phyloP scores from a whole-genome alignment of 768 basidiomycete species.

The Xerocomus brunneocitrinus region DNA sequence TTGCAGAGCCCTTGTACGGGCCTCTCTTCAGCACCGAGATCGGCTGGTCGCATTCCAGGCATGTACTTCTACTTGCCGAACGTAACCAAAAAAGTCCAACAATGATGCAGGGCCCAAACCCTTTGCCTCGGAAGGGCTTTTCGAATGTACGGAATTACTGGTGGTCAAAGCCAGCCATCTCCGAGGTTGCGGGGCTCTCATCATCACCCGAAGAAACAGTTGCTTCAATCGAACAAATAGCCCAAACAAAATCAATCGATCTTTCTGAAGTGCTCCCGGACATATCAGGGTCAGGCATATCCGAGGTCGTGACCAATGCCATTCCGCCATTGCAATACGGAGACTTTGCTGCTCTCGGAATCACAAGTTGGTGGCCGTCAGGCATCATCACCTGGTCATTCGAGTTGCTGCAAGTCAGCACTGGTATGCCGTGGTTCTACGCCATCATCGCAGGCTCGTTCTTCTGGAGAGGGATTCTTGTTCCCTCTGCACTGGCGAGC shows the following conservation, averaged over 20 bases:
- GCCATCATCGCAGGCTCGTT: conserved; percentile 67
- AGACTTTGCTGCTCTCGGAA: conserved; percentile 64
- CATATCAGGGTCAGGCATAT: conserved; percentile 8
- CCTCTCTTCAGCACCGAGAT: conserved; percentile 7
- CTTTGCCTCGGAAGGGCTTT: conserved; percentile 10
- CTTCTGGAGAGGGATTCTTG: conserved; percentile 53
- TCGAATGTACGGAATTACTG: conserved; percentile 27
- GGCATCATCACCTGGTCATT: conserved; percentile 59
- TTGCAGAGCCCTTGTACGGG: conserved; percentile 14
- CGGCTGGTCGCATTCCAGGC: conserved; percentile 17
- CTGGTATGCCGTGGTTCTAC: conserved; percentile 79
- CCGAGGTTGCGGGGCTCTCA: not conserved
- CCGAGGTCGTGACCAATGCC: conserved; percentile 22
- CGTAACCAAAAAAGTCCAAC: not conserved
- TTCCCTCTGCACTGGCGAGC: conserved; percentile 57
- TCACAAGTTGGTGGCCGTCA: conserved; percentile 62
- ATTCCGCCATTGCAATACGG: conserved; percentile 60
- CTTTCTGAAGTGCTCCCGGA: conserved; percentile 10
- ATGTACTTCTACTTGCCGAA: conserved; percentile 3
- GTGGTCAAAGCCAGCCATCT: conserved; percentile 27
- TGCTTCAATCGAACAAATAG: not conserved
- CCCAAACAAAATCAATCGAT: not conserved
- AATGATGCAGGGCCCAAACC: conserved; percentile 3
- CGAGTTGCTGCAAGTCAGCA: conserved; percentile 64
- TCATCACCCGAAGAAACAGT: not conserved